These are phyloP conservation scores for Yamadazyma philogaea DNA, from an alignment of 805 yeast species.

Conservation along the genomic window DNA sequence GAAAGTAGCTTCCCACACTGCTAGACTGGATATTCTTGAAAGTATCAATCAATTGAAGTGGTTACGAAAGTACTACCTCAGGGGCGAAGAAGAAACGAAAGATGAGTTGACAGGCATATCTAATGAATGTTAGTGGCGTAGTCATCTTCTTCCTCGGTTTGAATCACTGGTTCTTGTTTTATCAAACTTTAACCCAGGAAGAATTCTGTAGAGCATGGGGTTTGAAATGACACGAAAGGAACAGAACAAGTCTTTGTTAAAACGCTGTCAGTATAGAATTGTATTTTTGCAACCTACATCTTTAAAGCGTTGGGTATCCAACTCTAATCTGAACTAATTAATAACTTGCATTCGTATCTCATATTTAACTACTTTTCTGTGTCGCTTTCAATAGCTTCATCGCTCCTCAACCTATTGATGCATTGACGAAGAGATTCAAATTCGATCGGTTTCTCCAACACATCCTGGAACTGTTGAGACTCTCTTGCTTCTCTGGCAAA, in stretches of 20 bases:
- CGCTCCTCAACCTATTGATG: conserved; percentile 18
- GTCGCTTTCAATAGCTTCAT: conserved; percentile 30
- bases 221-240: too few species aligned
- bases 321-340: neutral
- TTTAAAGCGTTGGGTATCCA: too few species aligned
- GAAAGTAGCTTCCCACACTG: conserved; percentile 78
- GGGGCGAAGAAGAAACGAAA: conserved; percentile 18
- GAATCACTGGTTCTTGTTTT: neutral
- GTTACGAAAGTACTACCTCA: conserved; percentile 66
- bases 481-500: conserved; percentile 63
- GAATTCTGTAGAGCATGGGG: too few species aligned
- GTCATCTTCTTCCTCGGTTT: neutral
- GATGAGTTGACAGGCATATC: too few species aligned
- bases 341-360: conserved; percentile 4
- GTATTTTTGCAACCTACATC: too few species aligned
- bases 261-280: too few species aligned
- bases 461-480: conserved; percentile 58
- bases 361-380: conserved; percentile 12
- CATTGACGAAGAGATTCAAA: conserved; percentile 20
- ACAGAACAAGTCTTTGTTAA: too few species aligned
- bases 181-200: too few species aligned
- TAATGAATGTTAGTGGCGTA: too few species aligned
- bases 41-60: conserved; percentile 80
- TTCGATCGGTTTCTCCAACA: conserved; percentile 68
- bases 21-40: conserved; percentile 82